phyloP scores from a whole-genome alignment of 2,329 filamentous ascomycete species.

The Fusarium illudens region DNA sequence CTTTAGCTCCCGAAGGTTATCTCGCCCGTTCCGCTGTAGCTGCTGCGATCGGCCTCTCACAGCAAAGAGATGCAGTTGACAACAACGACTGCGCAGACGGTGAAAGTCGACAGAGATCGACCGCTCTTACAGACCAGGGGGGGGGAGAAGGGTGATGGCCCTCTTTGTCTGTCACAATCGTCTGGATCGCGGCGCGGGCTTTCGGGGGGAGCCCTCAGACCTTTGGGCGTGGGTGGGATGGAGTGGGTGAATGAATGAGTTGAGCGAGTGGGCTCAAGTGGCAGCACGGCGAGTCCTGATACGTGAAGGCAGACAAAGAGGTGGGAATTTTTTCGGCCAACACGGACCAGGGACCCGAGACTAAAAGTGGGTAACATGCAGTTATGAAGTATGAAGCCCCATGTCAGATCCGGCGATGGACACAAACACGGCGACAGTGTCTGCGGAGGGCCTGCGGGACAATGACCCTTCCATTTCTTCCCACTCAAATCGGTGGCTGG shows the following conservation, averaged over 20 bases:
- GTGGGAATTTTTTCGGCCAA: conserved; percentile 15
- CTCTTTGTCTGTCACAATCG: conserved; percentile 22
- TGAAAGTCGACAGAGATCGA: conserved; percentile 25
- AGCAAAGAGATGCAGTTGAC: conserved; percentile 3
- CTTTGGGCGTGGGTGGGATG: conserved; percentile 16
- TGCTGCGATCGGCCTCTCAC: conserved; percentile 2
- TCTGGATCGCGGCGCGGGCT: conserved; percentile 19
- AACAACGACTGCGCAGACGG: background rate
- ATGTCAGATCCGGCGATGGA: conserved; percentile 6
- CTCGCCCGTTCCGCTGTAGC: conserved; percentile 14
- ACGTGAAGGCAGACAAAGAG: background rate
- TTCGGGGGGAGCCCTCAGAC: conserved; percentile 28
- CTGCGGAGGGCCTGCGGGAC: no score
- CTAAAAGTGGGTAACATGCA: conserved; percentile 16
- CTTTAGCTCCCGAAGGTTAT: conserved; percentile 11
- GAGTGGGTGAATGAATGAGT: conserved; percentile 8
- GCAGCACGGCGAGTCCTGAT: conserved; percentile 9
- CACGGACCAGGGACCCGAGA: conserved; percentile 25
- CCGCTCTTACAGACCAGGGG: conserved; percentile 33
- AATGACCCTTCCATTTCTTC: background rate
- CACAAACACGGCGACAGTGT: background rate
- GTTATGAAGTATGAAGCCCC: background rate
- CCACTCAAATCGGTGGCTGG: conserved; percentile 13
- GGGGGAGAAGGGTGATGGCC: conserved; percentile 13
- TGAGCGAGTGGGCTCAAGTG: conserved; percentile 19